A percentile compares a stretch with the other conserved stretches of the same genome.
These are phyloP conservation scores for Castanospermum australe DNA, from an alignment of 306 rosid species.

Conservation along the genomic window DNA sequence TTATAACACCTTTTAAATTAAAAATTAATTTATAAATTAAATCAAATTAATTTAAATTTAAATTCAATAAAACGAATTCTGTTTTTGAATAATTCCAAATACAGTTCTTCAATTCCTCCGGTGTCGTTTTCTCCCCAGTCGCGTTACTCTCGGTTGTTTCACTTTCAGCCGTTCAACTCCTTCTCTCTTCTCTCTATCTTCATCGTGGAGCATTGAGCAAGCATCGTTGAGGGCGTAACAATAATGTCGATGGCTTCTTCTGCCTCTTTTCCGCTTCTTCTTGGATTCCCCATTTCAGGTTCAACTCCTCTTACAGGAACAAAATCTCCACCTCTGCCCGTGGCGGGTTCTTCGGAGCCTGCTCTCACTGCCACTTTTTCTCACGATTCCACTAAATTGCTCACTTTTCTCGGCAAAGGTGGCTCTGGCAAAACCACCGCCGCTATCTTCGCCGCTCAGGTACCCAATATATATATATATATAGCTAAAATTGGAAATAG, in stretches of 20 bases:
- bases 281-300: conserved; percentile 18
- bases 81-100: no score
- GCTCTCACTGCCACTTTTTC: conserved; percentile 18
- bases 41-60: no score
- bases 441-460: conserved; percentile 92
- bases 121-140: no score
- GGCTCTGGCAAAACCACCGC: conserved; percentile 95
- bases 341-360: conserved; percentile 40
- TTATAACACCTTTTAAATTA: no score
- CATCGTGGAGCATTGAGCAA: background rate
- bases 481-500: background rate
- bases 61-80: no score
- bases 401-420: conserved; percentile 94
- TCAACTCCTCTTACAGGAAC: conserved; percentile 11
- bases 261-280: conserved; percentile 31
- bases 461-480: no score
- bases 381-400: conserved; percentile 48
- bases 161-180: no score
- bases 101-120: no score
- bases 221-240: no score
- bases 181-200: no score
- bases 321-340: conserved; percentile 9
- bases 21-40: no score
- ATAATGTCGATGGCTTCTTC: conserved; percentile 38
- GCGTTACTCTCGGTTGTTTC: no score